These are phyloP conservation scores for Osmanthus fragrans DNA, from an alignment of 257 asterid genomes.

Conservation along the genomic window DNA sequence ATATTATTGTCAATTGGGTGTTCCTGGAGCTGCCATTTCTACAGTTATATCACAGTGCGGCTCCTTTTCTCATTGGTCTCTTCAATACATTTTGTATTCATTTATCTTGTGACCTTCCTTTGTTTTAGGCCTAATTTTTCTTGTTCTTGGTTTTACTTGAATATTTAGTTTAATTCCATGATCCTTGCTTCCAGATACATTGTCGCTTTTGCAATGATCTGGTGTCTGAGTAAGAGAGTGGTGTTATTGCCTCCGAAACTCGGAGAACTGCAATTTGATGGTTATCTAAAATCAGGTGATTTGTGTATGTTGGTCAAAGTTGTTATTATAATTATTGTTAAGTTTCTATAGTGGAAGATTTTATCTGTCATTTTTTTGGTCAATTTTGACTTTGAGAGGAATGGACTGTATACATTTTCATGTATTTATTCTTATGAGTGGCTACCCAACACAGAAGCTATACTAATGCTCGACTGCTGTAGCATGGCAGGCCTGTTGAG, in stretches of 20 bases:
- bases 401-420: not conserved
- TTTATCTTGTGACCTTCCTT: slow-evolving; percentile 17
- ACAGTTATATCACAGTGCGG: slow-evolving; percentile 90
- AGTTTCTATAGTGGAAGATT: not conserved
- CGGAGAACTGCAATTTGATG: slow-evolving; percentile 73
- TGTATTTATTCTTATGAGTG: not conserved
- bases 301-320: slow-evolving; percentile 12
- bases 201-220: slow-evolving; percentile 68
- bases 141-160: slow-evolving; percentile 13
- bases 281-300: slow-evolving; percentile 85
- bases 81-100: slow-evolving; percentile 15
- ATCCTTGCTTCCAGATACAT: slow-evolving; percentile 57
- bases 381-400: not conserved
- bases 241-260: slow-evolving; percentile 79
- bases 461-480: not conserved
- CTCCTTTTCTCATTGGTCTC: slow-evolving; percentile 11
- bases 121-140: slow-evolving; percentile 6
- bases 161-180: slow-evolving; percentile 16
- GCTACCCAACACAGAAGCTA: not conserved
- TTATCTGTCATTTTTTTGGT: not conserved
- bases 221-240: slow-evolving; percentile 65
- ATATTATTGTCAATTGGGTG: slow-evolving; percentile 69
- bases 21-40: slow-evolving; percentile 95
- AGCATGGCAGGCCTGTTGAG: not conserved
- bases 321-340: slow-evolving; percentile 11